Base-by-base conservation (phyloP, 768 basidiomycete genomes). In the Exidia glandulosa region DNA sequence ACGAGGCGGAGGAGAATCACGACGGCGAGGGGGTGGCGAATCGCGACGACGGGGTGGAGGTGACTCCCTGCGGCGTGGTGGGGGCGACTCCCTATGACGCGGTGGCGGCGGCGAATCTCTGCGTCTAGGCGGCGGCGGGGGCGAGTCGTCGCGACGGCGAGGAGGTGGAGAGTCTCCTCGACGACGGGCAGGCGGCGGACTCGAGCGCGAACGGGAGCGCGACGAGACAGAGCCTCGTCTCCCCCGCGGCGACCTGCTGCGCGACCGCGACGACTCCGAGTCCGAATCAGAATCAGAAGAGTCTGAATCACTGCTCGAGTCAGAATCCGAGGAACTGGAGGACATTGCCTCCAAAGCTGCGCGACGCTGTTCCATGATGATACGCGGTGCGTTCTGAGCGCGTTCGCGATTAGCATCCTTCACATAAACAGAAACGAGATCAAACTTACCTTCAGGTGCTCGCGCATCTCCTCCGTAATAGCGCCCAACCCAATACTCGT, bases 381-480 rank as follows among this genome's bases (percentile, higher is more conserved):
- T 73, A 50, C 84, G 82, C 2, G 95, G 95, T 1, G 93, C 94
- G 66, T 94, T 94, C 92, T 93, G 66, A 2, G 13, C n/a, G 14
- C 33, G n/a, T 61, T 37, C 9, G 47, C 32, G n/a, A 32, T 25
- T 62, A 48, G 66, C 12, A n/a, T 34, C 25, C 13, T 30, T 47
- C 12, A 59, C 29, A 19, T 9, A 3, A 27, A 27, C 29, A 25
- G 30, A n/a, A 32, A 50, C 66, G 23, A 57, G 14, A 25, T 13
- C 10, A 33, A 62, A 76, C 81, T 50, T 65, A 88, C 90, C 78
- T 95, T 92, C 62, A 99, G 76, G 68, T 92, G 94, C 69, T 94
- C 94, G 70, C 96, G 81, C 96, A 98, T 97, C 32, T 88, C 88
- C 72, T 98, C 94, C 1, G 96, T 99, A 62, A 97, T 70, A 27